Conservation (phyloP, 139 green algal species). For the Parachlorella kessleri region DNA sequence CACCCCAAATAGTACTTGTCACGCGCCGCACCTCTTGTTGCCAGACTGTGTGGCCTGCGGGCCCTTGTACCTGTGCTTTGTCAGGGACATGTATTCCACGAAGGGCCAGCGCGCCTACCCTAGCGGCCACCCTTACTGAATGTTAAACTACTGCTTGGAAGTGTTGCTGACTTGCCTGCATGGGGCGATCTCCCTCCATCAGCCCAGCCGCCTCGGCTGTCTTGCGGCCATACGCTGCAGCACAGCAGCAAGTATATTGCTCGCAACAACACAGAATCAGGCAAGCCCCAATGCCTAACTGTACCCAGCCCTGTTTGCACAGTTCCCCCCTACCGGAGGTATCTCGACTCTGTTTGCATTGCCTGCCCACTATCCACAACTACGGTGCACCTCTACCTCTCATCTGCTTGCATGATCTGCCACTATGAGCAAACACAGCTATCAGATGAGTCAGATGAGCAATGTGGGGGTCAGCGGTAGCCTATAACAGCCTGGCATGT, state of each 20-base stretch:
- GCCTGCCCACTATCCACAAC: too few relatives aligned
- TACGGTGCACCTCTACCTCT: neutral
- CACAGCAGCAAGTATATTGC: neutral
- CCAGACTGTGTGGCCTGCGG: neutral
- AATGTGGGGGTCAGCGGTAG: too few relatives aligned
- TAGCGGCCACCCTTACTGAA: too few relatives aligned
- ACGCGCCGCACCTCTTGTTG: too few relatives aligned
- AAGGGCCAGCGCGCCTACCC: too few relatives aligned
- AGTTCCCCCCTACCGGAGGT: neutral
- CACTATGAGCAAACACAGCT: neutral
- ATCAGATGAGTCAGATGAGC: too few relatives aligned
- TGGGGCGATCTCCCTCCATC: slow-evolving; percentile 21
- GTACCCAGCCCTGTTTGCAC: neutral
- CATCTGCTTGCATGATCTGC: neutral
- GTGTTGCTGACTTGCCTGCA: neutral
- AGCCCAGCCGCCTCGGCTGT: slow-evolving; percentile 1
- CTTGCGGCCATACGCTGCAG: slow-evolving; percentile 17
- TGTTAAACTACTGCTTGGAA: neutral
- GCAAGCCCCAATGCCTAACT: neutral
- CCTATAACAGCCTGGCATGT: too few relatives aligned
- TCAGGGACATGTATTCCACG: too few relatives aligned
- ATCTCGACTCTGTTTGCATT: neutral
- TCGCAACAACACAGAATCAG: neutral
- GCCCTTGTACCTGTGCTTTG: too few relatives aligned
- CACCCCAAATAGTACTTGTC: too few relatives aligned